phyloP scores from a whole-genome alignment of 495 filamentous ascomycete species.

The Penicillium coffeae region DNA sequence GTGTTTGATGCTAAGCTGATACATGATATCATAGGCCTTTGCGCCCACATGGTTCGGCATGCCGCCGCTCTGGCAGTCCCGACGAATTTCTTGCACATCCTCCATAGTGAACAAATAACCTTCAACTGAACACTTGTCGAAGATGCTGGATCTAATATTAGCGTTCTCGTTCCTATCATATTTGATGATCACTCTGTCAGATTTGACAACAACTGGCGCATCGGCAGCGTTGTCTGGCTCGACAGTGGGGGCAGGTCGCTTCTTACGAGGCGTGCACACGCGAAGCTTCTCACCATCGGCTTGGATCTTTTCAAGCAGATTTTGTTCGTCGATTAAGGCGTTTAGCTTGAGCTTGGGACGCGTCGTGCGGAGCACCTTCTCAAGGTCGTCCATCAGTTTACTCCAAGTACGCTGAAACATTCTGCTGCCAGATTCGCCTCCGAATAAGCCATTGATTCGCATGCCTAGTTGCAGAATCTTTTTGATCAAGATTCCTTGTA shows the following conservation, averaged over 20 bases:
- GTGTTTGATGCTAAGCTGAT: conserved; percentile 33
- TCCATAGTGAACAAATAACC: conserved; percentile 27
- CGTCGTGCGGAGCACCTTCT: conserved; percentile 28
- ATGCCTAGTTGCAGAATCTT: conserved; percentile 31
- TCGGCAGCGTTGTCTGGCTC: background rate
- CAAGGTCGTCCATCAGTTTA: conserved; percentile 32
- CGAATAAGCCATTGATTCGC: conserved; percentile 29
- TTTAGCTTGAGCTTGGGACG: conserved; percentile 28
- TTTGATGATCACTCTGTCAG: no score
- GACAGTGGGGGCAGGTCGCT: conserved; percentile 1
- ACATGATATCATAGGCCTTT: conserved; percentile 37
- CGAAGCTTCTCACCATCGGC: conserved; percentile 27
- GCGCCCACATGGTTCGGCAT: conserved; percentile 41
- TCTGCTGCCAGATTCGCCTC: conserved; percentile 29
- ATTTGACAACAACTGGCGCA: no score
- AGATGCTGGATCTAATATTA: no score
- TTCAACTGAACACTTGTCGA: background rate
- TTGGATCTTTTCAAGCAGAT: conserved; percentile 9
- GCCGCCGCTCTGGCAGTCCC: conserved; percentile 34
- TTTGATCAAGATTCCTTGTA: conserved; percentile 31
- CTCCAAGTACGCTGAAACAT: conserved; percentile 38
- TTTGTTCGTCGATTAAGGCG: conserved; percentile 2
- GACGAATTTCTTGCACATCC: conserved; percentile 32
- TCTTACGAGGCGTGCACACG: background rate
- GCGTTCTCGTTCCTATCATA: no score